Evolutionary conservation across 2,329 filamentous ascomycete genomes (phyloP).

Genomic region (Neodidymelliopsis sp.): DNA sequence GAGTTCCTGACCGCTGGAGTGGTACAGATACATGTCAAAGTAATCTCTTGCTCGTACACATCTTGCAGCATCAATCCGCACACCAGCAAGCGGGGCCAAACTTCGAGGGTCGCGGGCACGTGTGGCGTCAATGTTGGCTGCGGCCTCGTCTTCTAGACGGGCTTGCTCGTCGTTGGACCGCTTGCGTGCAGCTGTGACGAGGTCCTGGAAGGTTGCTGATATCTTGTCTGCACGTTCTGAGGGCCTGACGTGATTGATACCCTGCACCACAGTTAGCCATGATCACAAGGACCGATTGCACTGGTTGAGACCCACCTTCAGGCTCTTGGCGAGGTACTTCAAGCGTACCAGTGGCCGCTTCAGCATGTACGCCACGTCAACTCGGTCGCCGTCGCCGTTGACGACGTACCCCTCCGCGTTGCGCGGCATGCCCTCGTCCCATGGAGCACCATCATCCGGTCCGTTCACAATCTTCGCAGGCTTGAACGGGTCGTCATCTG

Average conservation of each 20-base stretch:
- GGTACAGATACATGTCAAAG: slow-evolving; percentile 83
- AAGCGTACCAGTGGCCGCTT: slow-evolving; percentile 87
- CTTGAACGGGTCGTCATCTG: slow-evolving; percentile 67
- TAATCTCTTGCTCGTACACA: slow-evolving; percentile 90
- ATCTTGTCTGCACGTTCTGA: slow-evolving; percentile 66
- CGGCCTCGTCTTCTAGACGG: slow-evolving; percentile 83
- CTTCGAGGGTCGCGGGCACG: slow-evolving; percentile 81
- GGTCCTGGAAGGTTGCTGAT: slow-evolving; percentile 69
- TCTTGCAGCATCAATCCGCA: slow-evolving; percentile 76
- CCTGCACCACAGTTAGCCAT: slow-evolving; percentile 51
- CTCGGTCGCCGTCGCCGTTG: slow-evolving; percentile 81
- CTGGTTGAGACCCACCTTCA: slow-evolving; percentile 64
- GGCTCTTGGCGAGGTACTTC: slow-evolving; percentile 85
- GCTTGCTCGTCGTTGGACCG: slow-evolving; percentile 76
- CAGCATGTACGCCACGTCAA: slow-evolving; percentile 91
- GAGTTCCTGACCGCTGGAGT: slow-evolving; percentile 89
- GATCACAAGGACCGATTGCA: neutral
- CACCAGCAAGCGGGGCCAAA: slow-evolving; percentile 72
- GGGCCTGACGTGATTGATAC: slow-evolving; percentile 64
- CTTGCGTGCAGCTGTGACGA: slow-evolving; percentile 79
- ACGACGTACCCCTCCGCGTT: slow-evolving; percentile 68
- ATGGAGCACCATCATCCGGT: slow-evolving; percentile 58
- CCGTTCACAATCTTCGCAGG: slow-evolving; percentile 45
- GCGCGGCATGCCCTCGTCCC: slow-evolving; percentile 63
- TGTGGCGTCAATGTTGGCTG: slow-evolving; percentile 80